Percentiles rank a stretch among this genome's conserved stretches.
Evolutionary conservation across 345 rosid genomes (phyloP).

Genomic region (Toxicodendron radicans): DNA sequence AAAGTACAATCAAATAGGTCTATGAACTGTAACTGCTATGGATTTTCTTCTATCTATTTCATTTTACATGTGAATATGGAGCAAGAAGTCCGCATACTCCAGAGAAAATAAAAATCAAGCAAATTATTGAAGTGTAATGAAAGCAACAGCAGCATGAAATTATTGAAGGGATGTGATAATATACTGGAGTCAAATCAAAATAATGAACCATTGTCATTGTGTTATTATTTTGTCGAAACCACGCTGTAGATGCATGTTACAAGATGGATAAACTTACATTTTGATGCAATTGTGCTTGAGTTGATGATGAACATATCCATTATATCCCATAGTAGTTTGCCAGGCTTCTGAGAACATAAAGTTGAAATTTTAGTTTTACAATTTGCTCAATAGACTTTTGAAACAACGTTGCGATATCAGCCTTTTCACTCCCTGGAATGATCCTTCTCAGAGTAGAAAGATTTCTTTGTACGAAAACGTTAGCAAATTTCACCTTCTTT

Average conservation of each 20-base stretch:
- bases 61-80: not conserved
- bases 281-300: constrained; percentile 2
- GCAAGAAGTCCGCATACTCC: not conserved
- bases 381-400: constrained; percentile 49
- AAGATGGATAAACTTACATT: constrained; percentile 14
- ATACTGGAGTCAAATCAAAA: constrained; percentile 15
- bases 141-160: constrained; percentile 13
- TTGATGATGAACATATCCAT: not conserved
- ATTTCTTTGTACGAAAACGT: constrained; percentile 31
- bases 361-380: constrained; percentile 39
- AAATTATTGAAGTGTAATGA: not conserved
- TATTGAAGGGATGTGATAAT: not conserved
- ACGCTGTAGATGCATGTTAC: constrained; percentile 12
- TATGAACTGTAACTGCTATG: not conserved
- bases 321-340: constrained; percentile 36
- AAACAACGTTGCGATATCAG: constrained; percentile 45
- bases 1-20: not conserved
- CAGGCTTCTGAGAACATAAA: constrained; percentile 39
- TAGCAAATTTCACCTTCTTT: constrained; percentile 30
- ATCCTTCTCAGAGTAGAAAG: constrained; percentile 36
- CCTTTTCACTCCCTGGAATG: constrained; percentile 48
- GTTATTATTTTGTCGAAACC: constrained; percentile 7
- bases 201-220: not conserved
- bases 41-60: not conserved
- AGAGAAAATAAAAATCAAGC: not conserved